Evolutionary conservation across 78 protist species (phyloP).

Genomic region (Planoprotostelium fungivorum): DNA sequence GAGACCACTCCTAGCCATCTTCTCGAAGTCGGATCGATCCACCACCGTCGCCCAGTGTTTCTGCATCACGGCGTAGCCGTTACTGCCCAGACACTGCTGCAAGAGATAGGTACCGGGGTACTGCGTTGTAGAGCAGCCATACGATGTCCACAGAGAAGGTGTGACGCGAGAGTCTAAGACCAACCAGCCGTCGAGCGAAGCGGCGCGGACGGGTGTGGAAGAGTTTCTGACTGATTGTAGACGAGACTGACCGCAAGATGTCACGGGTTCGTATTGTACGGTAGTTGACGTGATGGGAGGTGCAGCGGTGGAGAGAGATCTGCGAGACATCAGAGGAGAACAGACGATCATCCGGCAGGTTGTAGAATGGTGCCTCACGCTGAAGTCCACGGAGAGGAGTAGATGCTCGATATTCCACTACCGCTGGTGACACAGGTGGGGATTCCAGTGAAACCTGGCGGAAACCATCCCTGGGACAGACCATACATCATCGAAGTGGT

Average conservation of each 20-base stretch:
- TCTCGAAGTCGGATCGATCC: neutral
- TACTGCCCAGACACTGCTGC: neutral
- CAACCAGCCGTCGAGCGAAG: neutral
- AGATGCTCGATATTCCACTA: neutral
- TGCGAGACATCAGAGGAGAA: too few species aligned
- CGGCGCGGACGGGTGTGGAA: neutral
- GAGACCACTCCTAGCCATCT: neutral
- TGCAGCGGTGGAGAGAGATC: too few species aligned
- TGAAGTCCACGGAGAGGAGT: neutral
- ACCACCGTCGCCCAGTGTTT: neutral
- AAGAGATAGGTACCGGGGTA: neutral
- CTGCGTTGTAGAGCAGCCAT: neutral
- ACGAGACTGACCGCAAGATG: neutral
- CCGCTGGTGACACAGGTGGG: neutral
- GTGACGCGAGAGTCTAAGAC: neutral
- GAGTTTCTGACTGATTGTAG: neutral
- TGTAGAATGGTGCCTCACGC: too few species aligned
- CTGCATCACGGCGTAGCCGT: neutral
- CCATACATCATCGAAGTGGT: neutral
- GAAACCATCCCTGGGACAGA: neutral
- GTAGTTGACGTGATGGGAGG: neutral
- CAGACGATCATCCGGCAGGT: too few species aligned
- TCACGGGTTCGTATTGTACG: neutral
- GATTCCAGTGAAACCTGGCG: neutral
- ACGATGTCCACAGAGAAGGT: neutral